Evolutionary conservation across 306 rosid genomes (phyloP).

Genomic region (Malus fusca): DNA sequence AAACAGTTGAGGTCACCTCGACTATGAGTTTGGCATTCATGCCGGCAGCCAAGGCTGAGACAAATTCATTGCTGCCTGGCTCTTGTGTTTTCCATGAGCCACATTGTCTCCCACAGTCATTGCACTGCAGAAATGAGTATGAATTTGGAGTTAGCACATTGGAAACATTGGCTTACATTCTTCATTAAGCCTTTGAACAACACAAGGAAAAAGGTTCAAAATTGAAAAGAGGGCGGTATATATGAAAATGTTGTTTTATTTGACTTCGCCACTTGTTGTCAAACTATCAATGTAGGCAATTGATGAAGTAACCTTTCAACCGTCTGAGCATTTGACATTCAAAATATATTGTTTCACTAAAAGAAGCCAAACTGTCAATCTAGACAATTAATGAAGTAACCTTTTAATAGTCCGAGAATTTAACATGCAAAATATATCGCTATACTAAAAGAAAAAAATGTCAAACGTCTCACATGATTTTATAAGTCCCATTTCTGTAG

Average conservation of each 20-base stretch:
- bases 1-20: conserved; percentile 46
- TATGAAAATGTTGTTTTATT: background rate
- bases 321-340: background rate
- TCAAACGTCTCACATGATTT: no score
- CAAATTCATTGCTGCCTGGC: conserved; percentile 55
- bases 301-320: background rate
- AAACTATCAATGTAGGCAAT: background rate
- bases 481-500: background rate
- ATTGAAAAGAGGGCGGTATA: background rate
- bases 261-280: background rate
- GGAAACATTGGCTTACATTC: background rate
- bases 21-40: conserved; percentile 62
- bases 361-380: background rate
- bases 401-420: background rate
- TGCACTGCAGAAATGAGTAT: conserved; percentile 25
- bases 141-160: background rate
- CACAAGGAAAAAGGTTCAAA: background rate
- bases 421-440: background rate
- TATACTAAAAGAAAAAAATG: background rate
- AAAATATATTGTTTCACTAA: background rate
- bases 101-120: conserved; percentile 17
- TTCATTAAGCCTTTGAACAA: background rate
- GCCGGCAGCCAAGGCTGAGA: conserved; percentile 71
- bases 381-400: background rate
- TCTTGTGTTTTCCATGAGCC: conserved; percentile 41